These are phyloP conservation scores for Sphagnum magellanicum DNA, from an alignment of 228 moss, liverwort and hornwort species.

Conservation along the genomic window DNA sequence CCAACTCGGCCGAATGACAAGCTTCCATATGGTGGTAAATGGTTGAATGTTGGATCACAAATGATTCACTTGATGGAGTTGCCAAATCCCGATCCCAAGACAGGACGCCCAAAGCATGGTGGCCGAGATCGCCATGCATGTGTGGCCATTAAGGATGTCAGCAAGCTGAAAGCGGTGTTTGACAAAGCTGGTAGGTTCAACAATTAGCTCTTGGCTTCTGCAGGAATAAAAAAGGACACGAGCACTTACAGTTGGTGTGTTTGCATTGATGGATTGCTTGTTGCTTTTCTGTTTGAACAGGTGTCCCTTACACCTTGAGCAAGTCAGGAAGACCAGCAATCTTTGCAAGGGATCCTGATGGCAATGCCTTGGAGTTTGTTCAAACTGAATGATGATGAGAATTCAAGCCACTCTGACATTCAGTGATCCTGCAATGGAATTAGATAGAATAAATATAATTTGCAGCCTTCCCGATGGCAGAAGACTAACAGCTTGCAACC, in stretches of 20 bases:
- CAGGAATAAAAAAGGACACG: too few species aligned
- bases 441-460: too few species aligned
- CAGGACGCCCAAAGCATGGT: slow-evolving; percentile 83
- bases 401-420: too few species aligned
- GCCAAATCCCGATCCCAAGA: slow-evolving; percentile 85
- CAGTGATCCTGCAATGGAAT: too few species aligned
- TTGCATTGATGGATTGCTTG: too few species aligned
- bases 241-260: too few species aligned
- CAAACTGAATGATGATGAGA: slow-evolving; percentile 10
- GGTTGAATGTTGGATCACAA: slow-evolving; percentile 88
- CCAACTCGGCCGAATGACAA: slow-evolving; percentile 65
- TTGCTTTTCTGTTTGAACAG: slow-evolving; percentile 22
- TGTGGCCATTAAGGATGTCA: slow-evolving; percentile 67
- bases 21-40: slow-evolving; percentile 79
- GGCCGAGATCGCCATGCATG: slow-evolving; percentile 97
- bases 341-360: slow-evolving; percentile 90
- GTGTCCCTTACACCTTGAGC: slow-evolving; percentile 62
- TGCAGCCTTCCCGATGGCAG: too few species aligned
- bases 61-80: slow-evolving; percentile 99
- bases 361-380: slow-evolving; percentile 84
- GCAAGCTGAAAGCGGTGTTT: slow-evolving; percentile 55
- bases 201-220: too few species aligned
- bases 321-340: slow-evolving; percentile 83
- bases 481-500: too few species aligned
- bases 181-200: slow-evolving; percentile 66